phyloP scores from a whole-genome alignment of 108 stramenopile genomes.

The Aureococcus anophagefferens region DNA sequence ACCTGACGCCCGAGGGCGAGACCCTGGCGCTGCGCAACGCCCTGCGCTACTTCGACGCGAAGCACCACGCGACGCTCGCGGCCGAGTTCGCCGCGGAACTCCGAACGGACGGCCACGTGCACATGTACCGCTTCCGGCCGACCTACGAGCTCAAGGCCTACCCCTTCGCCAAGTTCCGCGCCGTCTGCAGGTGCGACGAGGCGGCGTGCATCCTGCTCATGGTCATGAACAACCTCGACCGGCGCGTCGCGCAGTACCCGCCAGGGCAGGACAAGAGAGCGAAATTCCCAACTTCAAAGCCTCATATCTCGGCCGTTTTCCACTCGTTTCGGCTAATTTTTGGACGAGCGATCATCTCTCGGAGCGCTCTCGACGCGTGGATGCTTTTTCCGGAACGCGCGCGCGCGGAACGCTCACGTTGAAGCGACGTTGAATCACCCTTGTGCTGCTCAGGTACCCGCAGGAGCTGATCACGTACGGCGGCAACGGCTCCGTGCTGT shows the following conservation, averaged over 20 bases:
- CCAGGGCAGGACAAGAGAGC: no score
- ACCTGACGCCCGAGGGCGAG: no score
- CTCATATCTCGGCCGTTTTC: no score
- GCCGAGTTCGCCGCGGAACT: slow-evolving; percentile 12
- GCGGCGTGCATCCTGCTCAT: slow-evolving; percentile 8
- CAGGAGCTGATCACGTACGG: slow-evolving; percentile 18
- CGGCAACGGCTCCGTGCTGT: slow-evolving; percentile 13
- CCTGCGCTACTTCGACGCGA: slow-evolving; percentile 5
- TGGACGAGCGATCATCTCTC: no score
- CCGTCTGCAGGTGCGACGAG: slow-evolving; percentile 1
- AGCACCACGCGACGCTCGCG: slow-evolving; percentile 6
- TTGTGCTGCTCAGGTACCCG: no score
- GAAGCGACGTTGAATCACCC: no score
- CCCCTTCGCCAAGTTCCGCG: neutral
- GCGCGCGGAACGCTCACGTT: no score
- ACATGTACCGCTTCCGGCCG: slow-evolving; percentile 10
- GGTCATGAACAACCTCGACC: slow-evolving; percentile 16
- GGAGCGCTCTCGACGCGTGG: no score
- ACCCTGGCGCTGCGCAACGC: slow-evolving; percentile 12
- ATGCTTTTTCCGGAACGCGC: no score
- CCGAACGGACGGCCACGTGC: slow-evolving; percentile 10
- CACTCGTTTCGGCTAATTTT: no score
- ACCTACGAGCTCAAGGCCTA: slow-evolving; percentile 13
- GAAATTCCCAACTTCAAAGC: no score
- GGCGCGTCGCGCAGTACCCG: slow-evolving; percentile 11